Evolutionary conservation across 768 basidiomycete species (phyloP).

Genomic region (Pulveroboletus sp.): DNA sequence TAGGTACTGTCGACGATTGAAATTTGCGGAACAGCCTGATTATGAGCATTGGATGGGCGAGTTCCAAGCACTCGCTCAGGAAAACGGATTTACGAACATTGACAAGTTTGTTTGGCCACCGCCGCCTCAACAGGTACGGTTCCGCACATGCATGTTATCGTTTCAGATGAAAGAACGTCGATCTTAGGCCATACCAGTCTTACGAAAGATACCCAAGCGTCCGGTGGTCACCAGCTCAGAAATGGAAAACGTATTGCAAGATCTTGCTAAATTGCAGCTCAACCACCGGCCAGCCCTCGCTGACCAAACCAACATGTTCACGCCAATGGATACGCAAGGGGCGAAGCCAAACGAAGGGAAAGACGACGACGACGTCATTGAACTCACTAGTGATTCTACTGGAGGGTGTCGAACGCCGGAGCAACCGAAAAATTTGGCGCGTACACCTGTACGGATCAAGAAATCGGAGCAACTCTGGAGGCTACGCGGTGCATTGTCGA

Average conservation of each 20-base stretch:
- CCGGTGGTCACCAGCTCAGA: constrained; percentile 35
- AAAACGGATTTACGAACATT: constrained; percentile 54
- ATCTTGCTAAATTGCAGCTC: constrained; percentile 58
- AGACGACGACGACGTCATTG: constrained; percentile 36
- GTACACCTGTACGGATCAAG: constrained; percentile 32
- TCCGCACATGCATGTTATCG: neutral
- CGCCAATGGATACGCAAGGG: constrained; percentile 30
- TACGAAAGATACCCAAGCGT: constrained; percentile 13
- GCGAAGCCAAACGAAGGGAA: constrained; percentile 28
- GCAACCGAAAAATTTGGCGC: constrained; percentile 18
- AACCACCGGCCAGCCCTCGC: constrained; percentile 48
- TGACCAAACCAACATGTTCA: constrained; percentile 45
- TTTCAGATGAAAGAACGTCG: constrained; percentile 1
- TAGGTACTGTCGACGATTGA: constrained; percentile 64
- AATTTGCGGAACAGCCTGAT: constrained; percentile 67
- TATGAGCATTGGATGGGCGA: constrained; percentile 64
- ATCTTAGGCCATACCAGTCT: constrained; percentile 31
- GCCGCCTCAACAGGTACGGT: constrained; percentile 35
- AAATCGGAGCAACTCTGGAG: constrained; percentile 49
- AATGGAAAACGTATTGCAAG: constrained; percentile 56
- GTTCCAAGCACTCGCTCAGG: constrained; percentile 59
- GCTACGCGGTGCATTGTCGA: constrained; percentile 41
- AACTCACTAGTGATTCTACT: constrained; percentile 39
- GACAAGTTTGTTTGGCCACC: constrained; percentile 77
- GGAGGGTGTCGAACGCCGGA: constrained; percentile 32